Conservation (phyloP, 331 rosid genomes). For the Phaseolus coccineus region DNA sequence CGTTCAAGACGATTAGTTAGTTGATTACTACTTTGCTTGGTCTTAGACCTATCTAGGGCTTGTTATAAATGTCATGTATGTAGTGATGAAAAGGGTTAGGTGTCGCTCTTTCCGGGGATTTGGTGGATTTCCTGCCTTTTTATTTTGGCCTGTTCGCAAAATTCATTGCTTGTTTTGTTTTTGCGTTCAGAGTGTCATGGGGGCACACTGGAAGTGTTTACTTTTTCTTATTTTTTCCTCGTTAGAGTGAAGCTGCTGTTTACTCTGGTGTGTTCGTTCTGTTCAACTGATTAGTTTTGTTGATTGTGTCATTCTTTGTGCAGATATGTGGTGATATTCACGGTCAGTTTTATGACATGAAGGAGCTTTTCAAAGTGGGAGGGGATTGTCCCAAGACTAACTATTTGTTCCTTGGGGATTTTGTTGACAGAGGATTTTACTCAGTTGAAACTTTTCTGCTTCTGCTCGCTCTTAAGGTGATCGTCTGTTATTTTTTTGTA, state of each 20-base stretch:
- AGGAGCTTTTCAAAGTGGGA: conserved; percentile 99
- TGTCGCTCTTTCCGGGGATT: not conserved
- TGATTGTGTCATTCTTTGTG: not conserved
- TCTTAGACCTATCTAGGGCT: conserved; percentile 34
- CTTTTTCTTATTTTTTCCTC: not conserved
- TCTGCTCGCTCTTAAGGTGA: conserved; percentile 96
- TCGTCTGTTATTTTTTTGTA: conserved; percentile 22
- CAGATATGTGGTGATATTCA: conserved; percentile 99
- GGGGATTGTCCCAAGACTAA: conserved; percentile 98
- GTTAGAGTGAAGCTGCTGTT: no score
- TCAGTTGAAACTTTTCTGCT: conserved; percentile 95
- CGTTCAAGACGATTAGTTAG: not conserved
- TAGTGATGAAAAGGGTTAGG: no score
- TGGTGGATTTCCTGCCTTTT: not conserved
- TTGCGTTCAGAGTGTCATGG: not conserved
- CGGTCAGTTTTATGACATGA: conserved; percentile 98
- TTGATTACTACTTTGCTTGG: not conserved
- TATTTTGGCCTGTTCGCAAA: not conserved
- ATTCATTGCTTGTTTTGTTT: not conserved
- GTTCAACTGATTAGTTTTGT: conserved; percentile 36
- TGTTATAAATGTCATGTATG: not conserved
- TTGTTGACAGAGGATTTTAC: conserved; percentile 96
- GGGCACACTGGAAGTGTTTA: not conserved
- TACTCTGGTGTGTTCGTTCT: not conserved
- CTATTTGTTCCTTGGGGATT: conserved; percentile 97